Evolutionary conservation across 257 asterid genomes (phyloP), one percentile per base, ranked within the genome.

Genomic region (Henckelia pumila): DNA sequence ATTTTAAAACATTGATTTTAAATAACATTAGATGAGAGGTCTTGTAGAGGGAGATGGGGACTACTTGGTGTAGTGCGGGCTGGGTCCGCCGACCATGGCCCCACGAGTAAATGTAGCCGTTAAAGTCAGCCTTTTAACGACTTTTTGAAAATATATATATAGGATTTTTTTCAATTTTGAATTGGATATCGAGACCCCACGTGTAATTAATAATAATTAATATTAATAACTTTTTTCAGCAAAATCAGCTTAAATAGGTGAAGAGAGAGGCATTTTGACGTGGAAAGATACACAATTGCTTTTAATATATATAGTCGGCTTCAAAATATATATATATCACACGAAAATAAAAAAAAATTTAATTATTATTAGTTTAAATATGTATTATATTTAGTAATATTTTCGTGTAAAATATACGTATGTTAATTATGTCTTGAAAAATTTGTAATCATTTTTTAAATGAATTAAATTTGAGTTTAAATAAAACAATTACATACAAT

Each of bases 81-180:
- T 3, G 47, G 47, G 16, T 35, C 49, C 69, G 70, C 72, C 53
- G 53, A 28, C 24, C 64, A 24, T 52, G 68, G 69, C 68, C 66
- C 64, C 76, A 6, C 52, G 24, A 52, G 49, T 56, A 29, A 40
- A 24, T 35, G 9, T 70, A 55, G 66, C 84, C 84, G 80, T 76
- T 82, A 21, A 61, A 74, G 28, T 30, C n/a, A 19, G 64, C 47
- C 66, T 58, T 19, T 47, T 10, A 28, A 71, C 73, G 67, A 58
- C 61, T 40, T 60, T 50, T 50, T 5, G 52, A 49, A 56, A 33
- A 13, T 28, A 28, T 28, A 28, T 28, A 6, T 23, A n/a, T 8
- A 11, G 23, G 20, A 26, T 9, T 19, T 32, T 26, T 49, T 33
- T 50, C 35, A 40, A 19, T 6, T 26, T 40, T 9, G 5, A 52